A percentile compares a stretch with the other conserved stretches of the same genome.
These are phyloP conservation scores for Talaromyces marneffei DNA, from an alignment of 2,329 filamentous ascomycete species.

Conservation along the genomic window DNA sequence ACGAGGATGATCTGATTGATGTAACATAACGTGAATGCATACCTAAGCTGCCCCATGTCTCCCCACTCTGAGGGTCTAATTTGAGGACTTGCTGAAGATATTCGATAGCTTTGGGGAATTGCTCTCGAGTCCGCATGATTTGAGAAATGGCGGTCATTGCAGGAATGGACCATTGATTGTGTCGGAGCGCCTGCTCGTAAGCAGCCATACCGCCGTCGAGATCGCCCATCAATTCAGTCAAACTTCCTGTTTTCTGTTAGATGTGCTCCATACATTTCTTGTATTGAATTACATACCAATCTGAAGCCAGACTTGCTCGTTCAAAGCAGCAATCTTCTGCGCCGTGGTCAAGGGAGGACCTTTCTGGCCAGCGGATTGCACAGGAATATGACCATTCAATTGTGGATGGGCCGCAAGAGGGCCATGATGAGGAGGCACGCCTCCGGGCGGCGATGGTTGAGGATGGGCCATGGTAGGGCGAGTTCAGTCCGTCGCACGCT, in stretches of 20 bases:
- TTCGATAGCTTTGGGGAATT: constrained; percentile 89
- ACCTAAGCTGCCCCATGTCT: constrained; percentile 95
- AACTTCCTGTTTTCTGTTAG: constrained; percentile 54
- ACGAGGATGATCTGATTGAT: constrained; percentile 4
- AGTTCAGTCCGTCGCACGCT: background rate
- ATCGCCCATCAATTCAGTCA: constrained; percentile 82
- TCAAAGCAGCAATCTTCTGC: constrained; percentile 70
- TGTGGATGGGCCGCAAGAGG: constrained; percentile 58
- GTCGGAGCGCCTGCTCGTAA: constrained; percentile 82
- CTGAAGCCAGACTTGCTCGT: constrained; percentile 86
- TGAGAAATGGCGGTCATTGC: constrained; percentile 93
- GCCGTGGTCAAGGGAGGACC: constrained; percentile 58
- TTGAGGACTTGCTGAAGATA: constrained; percentile 88
- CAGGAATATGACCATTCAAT: constrained; percentile 47
- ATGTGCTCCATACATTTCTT: no score
- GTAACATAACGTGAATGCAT: constrained; percentile 27
- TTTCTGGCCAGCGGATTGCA: constrained; percentile 47
- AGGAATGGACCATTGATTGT: constrained; percentile 80
- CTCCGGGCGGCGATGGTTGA: constrained; percentile 73
- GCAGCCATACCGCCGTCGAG: constrained; percentile 82
- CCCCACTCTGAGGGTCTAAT: constrained; percentile 80
- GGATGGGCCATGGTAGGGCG: constrained; percentile 61
- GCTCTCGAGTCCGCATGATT: constrained; percentile 84
- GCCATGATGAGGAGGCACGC: constrained; percentile 62
- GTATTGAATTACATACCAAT: constrained; percentile 61